Percentiles rank a stretch among this genome's conserved stretches.
These are phyloP conservation scores for Nannochloris sp. DNA, from an alignment of 139 green algal species.

Conservation along the genomic window DNA sequence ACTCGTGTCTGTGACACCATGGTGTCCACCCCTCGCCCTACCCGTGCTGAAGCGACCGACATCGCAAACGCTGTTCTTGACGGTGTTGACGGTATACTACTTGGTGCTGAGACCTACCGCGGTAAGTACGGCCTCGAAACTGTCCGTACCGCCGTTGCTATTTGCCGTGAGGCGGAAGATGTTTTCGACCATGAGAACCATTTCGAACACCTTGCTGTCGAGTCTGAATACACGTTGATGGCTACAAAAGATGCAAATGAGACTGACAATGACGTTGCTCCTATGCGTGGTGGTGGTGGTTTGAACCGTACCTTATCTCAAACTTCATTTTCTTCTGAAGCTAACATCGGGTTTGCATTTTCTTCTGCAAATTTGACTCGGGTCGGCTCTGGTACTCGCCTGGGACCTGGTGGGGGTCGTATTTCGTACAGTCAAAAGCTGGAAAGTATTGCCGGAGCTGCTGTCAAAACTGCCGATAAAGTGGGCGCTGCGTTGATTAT, in stretches of 20 bases:
- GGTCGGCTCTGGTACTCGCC: neutral
- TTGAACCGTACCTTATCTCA: constrained; percentile 6
- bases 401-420: neutral
- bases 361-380: neutral
- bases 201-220: constrained; percentile 55
- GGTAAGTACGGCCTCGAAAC: constrained; percentile 66
- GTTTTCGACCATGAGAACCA: constrained; percentile 57
- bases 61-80: constrained; percentile 87
- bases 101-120: constrained; percentile 75
- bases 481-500: constrained; percentile 66
- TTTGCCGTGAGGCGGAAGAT: constrained; percentile 51
- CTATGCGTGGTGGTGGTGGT: neutral
- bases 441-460: constrained; percentile 73
- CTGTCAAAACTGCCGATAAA: constrained; percentile 82
- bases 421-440: constrained; percentile 45
- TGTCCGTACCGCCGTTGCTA: constrained; percentile 61
- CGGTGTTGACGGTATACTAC: constrained; percentile 81
- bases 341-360: neutral
- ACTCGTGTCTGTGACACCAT: constrained; percentile 90
- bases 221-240: constrained; percentile 1
- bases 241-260: constrained; percentile 3
- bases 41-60: constrained; percentile 84
- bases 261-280: constrained; percentile 6
- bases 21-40: constrained; percentile 70
- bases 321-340: constrained; percentile 7